These are phyloP conservation scores for Mortierella polycephala DNA, from an alignment of 371 early-diverging fungal genomes.

Conservation along the genomic window DNA sequence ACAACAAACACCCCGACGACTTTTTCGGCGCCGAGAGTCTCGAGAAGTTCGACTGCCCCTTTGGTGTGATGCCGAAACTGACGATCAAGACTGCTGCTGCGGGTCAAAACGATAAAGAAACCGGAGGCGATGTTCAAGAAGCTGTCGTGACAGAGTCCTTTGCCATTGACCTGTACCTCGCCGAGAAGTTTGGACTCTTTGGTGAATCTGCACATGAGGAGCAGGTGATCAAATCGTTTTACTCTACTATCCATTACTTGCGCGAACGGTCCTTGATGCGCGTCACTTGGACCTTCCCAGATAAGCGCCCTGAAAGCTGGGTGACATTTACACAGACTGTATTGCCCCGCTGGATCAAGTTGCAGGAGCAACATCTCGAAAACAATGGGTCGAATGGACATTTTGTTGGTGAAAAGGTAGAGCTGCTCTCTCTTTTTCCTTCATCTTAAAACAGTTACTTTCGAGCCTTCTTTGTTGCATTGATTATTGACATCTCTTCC, in stretches of 20 bases:
- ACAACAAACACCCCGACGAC: constrained; percentile 3
- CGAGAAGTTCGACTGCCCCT: constrained; percentile 10
- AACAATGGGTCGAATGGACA: constrained; percentile 26
- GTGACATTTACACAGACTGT: not conserved
- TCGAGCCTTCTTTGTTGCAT: not conserved
- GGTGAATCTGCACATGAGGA: constrained; percentile 19
- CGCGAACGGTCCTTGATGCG: constrained; percentile 17
- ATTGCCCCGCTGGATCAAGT: constrained; percentile 17
- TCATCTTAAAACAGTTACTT: not conserved
- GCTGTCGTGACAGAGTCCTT: constrained; percentile 12
- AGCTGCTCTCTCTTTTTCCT: not conserved
- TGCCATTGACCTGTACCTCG: constrained; percentile 18
- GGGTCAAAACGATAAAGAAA: constrained; percentile 3
- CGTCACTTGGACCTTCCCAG: constrained; percentile 22
- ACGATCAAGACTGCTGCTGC: constrained; percentile 2
- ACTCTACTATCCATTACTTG: constrained; percentile 15
- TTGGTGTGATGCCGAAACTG: constrained; percentile 16
- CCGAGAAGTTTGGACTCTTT: constrained; percentile 12
- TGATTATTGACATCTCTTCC: not conserved
- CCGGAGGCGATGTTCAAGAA: not conserved
- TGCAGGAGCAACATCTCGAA: constrained; percentile 21
- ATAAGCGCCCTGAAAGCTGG: constrained; percentile 17
- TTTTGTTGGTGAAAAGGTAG: constrained; percentile 28
- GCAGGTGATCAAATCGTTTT: constrained; percentile 13
- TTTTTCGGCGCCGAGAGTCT: not conserved